Evolutionary conservation across 257 asterid genomes (phyloP).

Genomic region (Nicotiana sylvestris): DNA sequence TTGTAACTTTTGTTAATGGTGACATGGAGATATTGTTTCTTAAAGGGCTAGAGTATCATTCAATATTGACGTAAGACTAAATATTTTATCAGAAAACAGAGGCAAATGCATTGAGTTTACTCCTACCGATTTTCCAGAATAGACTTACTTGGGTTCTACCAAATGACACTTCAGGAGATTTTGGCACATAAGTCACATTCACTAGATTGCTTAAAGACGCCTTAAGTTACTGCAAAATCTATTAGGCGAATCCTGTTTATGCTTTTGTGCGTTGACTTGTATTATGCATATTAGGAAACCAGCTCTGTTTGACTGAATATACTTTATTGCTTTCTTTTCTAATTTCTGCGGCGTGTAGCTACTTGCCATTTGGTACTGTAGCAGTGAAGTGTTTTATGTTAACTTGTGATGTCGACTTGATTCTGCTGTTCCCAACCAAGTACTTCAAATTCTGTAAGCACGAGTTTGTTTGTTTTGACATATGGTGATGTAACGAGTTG

Average conservation of each 20-base stretch:
- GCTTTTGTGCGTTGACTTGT: background rate
- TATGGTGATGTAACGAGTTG: background rate
- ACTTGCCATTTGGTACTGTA: background rate
- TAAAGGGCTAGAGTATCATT: background rate
- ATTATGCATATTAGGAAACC: background rate
- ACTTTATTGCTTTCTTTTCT: background rate
- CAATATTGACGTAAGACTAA: background rate
- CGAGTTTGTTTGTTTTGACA: background rate
- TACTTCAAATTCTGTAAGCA: background rate
- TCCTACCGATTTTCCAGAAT: background rate
- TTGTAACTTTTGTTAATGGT: background rate
- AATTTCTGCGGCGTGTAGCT: background rate
- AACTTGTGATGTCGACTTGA: background rate
- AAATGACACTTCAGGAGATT: background rate
- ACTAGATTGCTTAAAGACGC: background rate
- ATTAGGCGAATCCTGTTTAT: background rate
- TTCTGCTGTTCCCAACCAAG: background rate
- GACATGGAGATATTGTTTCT: background rate
- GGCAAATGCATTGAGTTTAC: background rate
- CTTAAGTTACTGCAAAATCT: background rate
- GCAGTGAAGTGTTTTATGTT: background rate
- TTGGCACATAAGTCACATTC: background rate
- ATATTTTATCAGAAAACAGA: background rate
- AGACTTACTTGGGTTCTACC: background rate
- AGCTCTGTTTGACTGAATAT: background rate